These are phyloP conservation scores for Eucalyptus globulus DNA, from an alignment of 345 rosid genomes.

Conservation along the genomic window DNA sequence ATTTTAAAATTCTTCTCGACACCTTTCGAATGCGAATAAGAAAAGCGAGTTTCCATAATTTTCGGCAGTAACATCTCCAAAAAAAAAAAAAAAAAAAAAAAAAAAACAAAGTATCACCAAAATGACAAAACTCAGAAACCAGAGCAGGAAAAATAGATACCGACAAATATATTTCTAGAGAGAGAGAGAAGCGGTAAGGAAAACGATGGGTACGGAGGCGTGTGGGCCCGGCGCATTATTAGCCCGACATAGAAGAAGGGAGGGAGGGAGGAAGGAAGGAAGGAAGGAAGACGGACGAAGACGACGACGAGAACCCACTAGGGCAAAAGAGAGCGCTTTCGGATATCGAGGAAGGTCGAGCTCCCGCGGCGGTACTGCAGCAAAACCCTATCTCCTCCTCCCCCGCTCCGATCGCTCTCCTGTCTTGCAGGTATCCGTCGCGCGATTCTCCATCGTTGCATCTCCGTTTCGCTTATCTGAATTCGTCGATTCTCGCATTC, in stretches of 20 bases:
- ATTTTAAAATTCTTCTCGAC: neutral
- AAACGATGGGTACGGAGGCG: neutral
- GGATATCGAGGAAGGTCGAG: neutral
- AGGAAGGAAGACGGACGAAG: neutral
- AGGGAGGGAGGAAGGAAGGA: no score
- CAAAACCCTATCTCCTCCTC: neutral
- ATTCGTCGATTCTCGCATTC: neutral
- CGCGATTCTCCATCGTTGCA: neutral
- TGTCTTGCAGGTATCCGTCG: neutral
- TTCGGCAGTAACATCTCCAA: neutral
- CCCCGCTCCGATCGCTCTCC: neutral
- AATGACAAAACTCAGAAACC: neutral
- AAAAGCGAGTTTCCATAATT: neutral
- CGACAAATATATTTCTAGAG: neutral
- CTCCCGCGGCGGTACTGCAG: neutral
- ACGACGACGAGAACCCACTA: neutral
- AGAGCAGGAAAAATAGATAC: neutral
- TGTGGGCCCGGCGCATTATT: neutral
- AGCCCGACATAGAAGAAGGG: neutral
- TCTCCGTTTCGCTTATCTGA: neutral
- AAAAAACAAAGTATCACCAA: neutral
- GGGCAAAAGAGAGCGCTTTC: neutral
- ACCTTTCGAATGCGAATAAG: neutral
- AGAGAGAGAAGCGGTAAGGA: neutral
- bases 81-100: neutral